Evolutionary conservation across 2,329 filamentous ascomycete species (phyloP).

Genomic region (Capronia americana): DNA sequence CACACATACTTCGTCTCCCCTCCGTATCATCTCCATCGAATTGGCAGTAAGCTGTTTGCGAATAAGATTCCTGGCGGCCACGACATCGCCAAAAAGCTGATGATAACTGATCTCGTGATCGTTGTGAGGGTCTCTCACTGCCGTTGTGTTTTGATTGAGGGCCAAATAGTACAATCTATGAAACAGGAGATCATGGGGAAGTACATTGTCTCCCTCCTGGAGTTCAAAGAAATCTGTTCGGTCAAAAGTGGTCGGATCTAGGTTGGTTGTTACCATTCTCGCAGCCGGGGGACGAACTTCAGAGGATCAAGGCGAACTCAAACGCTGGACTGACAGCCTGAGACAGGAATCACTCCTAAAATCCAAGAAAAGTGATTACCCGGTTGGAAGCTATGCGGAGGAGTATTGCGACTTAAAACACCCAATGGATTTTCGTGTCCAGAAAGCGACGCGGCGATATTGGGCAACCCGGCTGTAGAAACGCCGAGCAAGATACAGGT

Average conservation of each 20-base stretch:
- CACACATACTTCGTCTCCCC: constrained; percentile 44
- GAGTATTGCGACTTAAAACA: too few species aligned
- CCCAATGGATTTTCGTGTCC: too few species aligned
- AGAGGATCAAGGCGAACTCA: too few species aligned
- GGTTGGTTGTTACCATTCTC: not conserved
- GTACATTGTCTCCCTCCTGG: constrained; percentile 4
- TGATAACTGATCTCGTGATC: constrained; percentile 46
- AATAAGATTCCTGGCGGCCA: constrained; percentile 50
- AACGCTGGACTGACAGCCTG: too few species aligned
- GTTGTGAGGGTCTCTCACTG: constrained; percentile 41
- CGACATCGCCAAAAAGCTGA: constrained; percentile 53
- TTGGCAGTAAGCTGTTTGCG: constrained; percentile 39
- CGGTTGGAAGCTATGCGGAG: too few species aligned
- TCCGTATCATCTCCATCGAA: constrained; percentile 48
- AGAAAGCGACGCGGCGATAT: too few species aligned
- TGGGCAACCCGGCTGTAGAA: too few species aligned
- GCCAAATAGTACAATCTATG: constrained; percentile 42
- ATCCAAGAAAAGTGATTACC: too few species aligned
- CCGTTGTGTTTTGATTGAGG: constrained; percentile 36
- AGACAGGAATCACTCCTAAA: too few species aligned
- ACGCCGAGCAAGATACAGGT: too few species aligned
- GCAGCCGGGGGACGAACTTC: too few species aligned
- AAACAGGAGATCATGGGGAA: constrained; percentile 43
- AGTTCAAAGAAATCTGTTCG: constrained; percentile 14
- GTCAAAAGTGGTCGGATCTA: constrained; percentile 16